phyloP scores from a whole-genome alignment of 2,329 filamentous ascomycete genomes.

The Thelonectria rubi region DNA sequence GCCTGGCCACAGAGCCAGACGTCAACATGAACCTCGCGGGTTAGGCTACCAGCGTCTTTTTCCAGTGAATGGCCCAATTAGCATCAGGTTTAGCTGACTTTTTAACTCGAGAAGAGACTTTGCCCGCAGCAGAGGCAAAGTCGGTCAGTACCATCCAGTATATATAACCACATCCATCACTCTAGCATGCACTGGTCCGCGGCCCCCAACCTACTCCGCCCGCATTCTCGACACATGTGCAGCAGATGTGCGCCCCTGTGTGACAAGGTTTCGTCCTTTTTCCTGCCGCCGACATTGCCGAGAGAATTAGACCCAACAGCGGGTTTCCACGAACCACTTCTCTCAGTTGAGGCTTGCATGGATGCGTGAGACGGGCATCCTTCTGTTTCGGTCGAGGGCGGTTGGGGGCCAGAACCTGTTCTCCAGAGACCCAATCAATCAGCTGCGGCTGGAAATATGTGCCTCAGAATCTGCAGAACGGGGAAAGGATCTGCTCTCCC shows the following conservation, averaged over 20 bases:
- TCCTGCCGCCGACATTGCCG: not conserved
- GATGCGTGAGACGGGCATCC: not conserved
- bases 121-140: not conserved
- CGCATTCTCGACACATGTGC: not conserved
- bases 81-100: no score
- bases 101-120: not conserved
- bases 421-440: not conserved
- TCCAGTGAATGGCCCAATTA: no score
- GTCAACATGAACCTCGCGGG: no score
- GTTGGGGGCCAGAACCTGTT: not conserved
- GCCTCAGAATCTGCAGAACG: not conserved
- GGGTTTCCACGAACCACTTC: not conserved
- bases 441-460: not conserved
- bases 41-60: no score
- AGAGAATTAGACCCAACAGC: not conserved
- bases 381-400: not conserved
- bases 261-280: not conserved
- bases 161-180: not conserved
- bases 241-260: not conserved
- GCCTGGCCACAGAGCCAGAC: no score
- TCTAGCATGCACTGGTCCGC: not conserved
- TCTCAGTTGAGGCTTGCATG: not conserved
- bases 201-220: not conserved
- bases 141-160: not conserved
- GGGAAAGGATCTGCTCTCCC: not conserved